A percentile compares a stretch with the other conserved stretches of the same genome.
These are phyloP conservation scores for Trichoderma erinaceum DNA, from an alignment of 495 filamentous ascomycete species.

Conservation along the genomic window DNA sequence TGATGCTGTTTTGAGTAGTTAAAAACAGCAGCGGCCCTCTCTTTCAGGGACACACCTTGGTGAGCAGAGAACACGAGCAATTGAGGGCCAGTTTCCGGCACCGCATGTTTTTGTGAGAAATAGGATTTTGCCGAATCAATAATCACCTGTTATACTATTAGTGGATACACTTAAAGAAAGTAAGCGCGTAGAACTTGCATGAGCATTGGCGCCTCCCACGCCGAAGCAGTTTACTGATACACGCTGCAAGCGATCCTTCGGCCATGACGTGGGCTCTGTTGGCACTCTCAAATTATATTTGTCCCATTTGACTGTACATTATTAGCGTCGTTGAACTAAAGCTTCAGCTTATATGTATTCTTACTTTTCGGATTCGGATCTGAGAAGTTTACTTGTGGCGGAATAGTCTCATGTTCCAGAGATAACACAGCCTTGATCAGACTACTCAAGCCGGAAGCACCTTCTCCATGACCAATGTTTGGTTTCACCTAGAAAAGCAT, in stretches of 20 bases:
- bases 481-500: slow-evolving; percentile 33
- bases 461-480: slow-evolving; percentile 48
- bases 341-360: not conserved
- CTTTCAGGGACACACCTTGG: not conserved
- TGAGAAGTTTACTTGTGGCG: slow-evolving; percentile 30
- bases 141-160: not conserved
- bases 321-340: not conserved
- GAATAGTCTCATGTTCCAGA: slow-evolving; percentile 39
- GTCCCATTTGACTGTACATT: slow-evolving; percentile 21
- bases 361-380: slow-evolving; percentile 27
- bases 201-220: slow-evolving; percentile 45
- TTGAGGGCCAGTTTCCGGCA: not conserved
- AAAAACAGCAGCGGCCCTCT: not conserved
- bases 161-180: not conserved
- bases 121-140: not conserved
- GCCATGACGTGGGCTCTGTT: slow-evolving; percentile 22
- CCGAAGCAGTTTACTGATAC: slow-evolving; percentile 45
- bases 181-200: slow-evolving; percentile 23
- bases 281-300: slow-evolving; percentile 23
- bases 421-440: slow-evolving; percentile 45
- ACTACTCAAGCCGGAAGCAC: slow-evolving; percentile 38
- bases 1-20: not conserved
- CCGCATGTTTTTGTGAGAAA: not conserved
- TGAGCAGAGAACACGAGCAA: not conserved
- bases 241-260: slow-evolving; percentile 22